Evolutionary conservation across 2,329 filamentous ascomycete species (phyloP).

Genomic region (Scedosporium aurantiacum): DNA sequence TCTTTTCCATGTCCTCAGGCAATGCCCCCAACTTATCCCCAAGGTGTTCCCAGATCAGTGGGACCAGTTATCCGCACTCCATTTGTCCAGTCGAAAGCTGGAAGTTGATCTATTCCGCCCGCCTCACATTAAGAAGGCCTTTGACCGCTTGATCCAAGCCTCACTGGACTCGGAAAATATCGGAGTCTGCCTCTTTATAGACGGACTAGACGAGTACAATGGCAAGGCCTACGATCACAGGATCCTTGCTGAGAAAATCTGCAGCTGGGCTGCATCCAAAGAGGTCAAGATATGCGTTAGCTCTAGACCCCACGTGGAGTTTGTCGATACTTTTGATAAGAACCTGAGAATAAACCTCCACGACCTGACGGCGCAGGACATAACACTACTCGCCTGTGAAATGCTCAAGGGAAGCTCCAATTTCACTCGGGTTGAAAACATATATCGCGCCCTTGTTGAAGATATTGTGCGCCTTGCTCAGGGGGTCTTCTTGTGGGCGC

Average conservation of each 20-base stretch:
- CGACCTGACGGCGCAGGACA: not conserved
- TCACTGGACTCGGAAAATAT: not conserved
- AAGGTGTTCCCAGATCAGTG: not conserved
- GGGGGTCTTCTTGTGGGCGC: slow-evolving; percentile 9
- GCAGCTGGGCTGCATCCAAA: not conserved
- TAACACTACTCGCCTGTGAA: not conserved
- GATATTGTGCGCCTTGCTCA: not conserved
- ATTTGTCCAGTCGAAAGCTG: not conserved
- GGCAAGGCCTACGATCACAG: not conserved
- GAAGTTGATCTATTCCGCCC: not conserved
- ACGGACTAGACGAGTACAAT: not conserved
- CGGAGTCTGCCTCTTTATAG: not conserved
- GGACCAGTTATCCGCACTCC: not conserved
- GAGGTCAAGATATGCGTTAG: not conserved
- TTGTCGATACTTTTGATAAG: not conserved
- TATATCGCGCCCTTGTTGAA: not conserved
- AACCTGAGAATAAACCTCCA: not conserved
- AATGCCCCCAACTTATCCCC: not conserved
- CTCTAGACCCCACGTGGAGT: not conserved
- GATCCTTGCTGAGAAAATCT: not conserved
- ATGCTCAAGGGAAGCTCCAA: not conserved
- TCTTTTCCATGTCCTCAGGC: slow-evolving; percentile 4
- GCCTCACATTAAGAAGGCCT: not conserved
- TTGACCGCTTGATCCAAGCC: not conserved
- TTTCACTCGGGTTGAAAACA: not conserved